phyloP scores from a whole-genome alignment of 2,329 filamentous ascomycete genomes.

The Aspergillus alliaceus region DNA sequence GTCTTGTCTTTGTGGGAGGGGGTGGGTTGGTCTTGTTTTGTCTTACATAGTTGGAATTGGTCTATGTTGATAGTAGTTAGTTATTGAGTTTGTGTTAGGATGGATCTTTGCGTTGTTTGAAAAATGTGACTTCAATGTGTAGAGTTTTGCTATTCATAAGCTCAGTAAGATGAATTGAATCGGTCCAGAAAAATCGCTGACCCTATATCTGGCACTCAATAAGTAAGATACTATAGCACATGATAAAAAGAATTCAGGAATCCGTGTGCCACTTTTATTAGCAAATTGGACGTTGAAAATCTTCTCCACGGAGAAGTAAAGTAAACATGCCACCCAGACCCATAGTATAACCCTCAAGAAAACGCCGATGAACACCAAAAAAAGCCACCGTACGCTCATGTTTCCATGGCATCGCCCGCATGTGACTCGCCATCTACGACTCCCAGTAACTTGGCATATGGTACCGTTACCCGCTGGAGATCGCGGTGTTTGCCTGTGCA shows the following conservation, averaged over 20 bases:
- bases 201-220: background rate
- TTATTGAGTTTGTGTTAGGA: no score
- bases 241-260: background rate
- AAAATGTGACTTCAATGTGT: no score
- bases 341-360: background rate
- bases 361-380: conserved; percentile 6
- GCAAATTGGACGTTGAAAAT: background rate
- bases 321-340: background rate
- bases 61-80: no score
- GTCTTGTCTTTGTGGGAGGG: no score
- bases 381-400: conserved; percentile 19
- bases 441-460: conserved; percentile 82
- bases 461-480: conserved; percentile 88
- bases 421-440: conserved; percentile 40
- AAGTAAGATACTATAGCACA: background rate
- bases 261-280: background rate
- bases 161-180: background rate
- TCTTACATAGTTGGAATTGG: background rate
- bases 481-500: conserved; percentile 81
- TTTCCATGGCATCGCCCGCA: conserved; percentile 38
- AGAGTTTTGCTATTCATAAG: no score
- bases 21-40: background rate
- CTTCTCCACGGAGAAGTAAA: background rate
- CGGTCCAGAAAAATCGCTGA: background rate
- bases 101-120: no score